phyloP scores from a whole-genome alignment of 1,284 basidiomycete species.

The Boletellus deceptivus region DNA sequence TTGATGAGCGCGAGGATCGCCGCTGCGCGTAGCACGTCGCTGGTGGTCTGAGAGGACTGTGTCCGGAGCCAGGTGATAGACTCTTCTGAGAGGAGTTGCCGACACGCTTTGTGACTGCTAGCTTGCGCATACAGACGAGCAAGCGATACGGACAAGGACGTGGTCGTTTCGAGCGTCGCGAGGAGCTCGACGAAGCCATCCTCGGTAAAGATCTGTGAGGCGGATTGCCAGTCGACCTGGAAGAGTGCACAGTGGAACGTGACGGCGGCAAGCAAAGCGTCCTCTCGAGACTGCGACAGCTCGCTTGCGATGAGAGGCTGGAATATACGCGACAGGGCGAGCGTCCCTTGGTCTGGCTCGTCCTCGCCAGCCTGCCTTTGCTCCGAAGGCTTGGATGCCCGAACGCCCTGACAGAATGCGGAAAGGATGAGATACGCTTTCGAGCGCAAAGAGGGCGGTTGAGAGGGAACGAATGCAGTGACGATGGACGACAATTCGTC shows the following conservation, averaged over 20 bases:
- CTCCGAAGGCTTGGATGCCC: slow-evolving; percentile 35
- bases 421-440: slow-evolving; percentile 68
- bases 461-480: slow-evolving; percentile 53
- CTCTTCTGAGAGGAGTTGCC: slow-evolving; percentile 56
- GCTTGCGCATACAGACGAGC: slow-evolving; percentile 72
- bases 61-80: slow-evolving; percentile 61
- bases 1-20: slow-evolving; percentile 79
- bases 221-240: slow-evolving; percentile 69
- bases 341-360: slow-evolving; percentile 44
- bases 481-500: slow-evolving; percentile 57
- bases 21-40: slow-evolving; percentile 52
- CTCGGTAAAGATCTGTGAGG: slow-evolving; percentile 56
- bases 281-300: slow-evolving; percentile 55
- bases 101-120: slow-evolving; percentile 67
- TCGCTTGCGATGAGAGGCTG: slow-evolving; percentile 44
- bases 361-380: slow-evolving; percentile 24
- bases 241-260: slow-evolving; percentile 71
- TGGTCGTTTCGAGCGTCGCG: slow-evolving; percentile 59
- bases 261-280: slow-evolving; percentile 48
- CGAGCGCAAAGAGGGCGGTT: slow-evolving; percentile 46
- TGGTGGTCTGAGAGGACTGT: slow-evolving; percentile 48
- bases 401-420: slow-evolving; percentile 58
- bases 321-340: slow-evolving; percentile 48
- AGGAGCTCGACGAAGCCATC: slow-evolving; percentile 62
- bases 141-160: slow-evolving; percentile 45